Evolutionary conservation across 2,329 filamentous ascomycete genomes (phyloP).

Genomic region (Didymella glomerata): DNA sequence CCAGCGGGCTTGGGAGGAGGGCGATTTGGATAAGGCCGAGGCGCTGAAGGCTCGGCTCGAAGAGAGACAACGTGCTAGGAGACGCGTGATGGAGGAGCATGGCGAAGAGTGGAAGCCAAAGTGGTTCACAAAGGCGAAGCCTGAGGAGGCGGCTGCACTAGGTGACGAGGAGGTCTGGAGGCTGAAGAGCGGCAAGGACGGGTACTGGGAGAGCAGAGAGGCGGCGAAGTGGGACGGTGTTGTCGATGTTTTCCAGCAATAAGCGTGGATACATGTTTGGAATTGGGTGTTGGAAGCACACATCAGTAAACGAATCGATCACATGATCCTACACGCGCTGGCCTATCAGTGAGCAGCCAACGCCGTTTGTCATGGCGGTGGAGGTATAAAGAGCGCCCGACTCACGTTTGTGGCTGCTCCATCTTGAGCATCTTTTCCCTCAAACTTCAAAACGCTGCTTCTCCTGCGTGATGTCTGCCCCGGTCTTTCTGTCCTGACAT

Average conservation of each 20-base stretch:
- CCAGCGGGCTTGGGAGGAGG: slow-evolving; percentile 83
- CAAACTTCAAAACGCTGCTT: not conserved
- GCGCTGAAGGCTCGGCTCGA: slow-evolving; percentile 82
- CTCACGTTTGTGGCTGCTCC: no score
- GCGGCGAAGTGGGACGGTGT: slow-evolving; percentile 71
- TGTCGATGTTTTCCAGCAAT: slow-evolving; percentile 61
- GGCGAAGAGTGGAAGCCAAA: slow-evolving; percentile 77
- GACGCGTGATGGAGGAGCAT: slow-evolving; percentile 76
- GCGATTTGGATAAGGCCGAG: slow-evolving; percentile 84
- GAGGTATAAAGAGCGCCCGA: not conserved
- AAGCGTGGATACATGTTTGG: not conserved
- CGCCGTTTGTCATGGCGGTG: not conserved
- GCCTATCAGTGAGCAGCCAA: not conserved
- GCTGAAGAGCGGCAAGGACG: slow-evolving; percentile 80
- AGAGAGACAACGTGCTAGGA: slow-evolving; percentile 79
- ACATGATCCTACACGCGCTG: not conserved
- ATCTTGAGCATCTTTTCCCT: not conserved
- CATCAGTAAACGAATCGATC: not conserved
- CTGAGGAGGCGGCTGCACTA: slow-evolving; percentile 41
- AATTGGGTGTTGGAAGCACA: not conserved
- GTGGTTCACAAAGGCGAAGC: slow-evolving; percentile 79
- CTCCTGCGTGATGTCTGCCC: not conserved
- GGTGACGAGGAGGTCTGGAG: slow-evolving; percentile 61
- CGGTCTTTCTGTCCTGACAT: not conserved
- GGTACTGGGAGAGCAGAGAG: slow-evolving; percentile 90